A percentile compares a stretch with the other conserved stretches of the same genome.
phyloP scores from a whole-genome alignment of 805 yeast genomes.

The Yarrowia porcina region DNA sequence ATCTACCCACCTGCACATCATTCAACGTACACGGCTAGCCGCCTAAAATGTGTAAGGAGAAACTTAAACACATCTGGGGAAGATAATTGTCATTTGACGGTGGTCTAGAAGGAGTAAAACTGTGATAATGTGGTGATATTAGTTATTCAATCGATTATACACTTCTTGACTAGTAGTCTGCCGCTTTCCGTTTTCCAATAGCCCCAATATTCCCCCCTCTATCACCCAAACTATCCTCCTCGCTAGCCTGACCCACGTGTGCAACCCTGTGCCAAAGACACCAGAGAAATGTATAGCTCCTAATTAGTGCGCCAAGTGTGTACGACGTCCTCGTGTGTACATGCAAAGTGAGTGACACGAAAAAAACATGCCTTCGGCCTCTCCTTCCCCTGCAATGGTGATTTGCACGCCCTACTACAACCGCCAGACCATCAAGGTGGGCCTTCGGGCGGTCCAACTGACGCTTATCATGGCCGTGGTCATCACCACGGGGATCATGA shows the following conservation, averaged over 20 bases:
- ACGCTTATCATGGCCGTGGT: slow-evolving; percentile 25
- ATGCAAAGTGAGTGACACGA: no score
- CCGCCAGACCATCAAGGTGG: slow-evolving; percentile 17
- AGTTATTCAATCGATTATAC: background rate
- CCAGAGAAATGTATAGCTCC: background rate
- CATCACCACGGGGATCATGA: slow-evolving; percentile 18
- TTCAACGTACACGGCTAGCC: background rate
- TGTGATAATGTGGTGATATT: background rate
- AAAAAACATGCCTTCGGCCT: background rate
- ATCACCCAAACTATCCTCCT: background rate
- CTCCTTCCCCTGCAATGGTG: background rate
- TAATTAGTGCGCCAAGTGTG: background rate
- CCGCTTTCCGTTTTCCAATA: background rate
- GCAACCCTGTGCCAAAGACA: background rate
- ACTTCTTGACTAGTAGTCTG: no score
- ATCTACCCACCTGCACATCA: no score
- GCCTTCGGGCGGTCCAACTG: slow-evolving; percentile 24
- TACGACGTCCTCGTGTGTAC: no score
- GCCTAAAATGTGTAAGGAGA: slow-evolving; percentile 1
- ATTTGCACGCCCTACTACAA: slow-evolving; percentile 24
- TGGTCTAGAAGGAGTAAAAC: background rate
- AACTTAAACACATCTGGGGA: background rate
- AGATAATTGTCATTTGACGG: background rate
- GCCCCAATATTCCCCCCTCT: background rate
- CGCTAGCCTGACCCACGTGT: slow-evolving; percentile 1